Base-by-base conservation (phyloP, 1,284 basidiomycete species). In the Cutaneotrichosporon spelunceum region DNA sequence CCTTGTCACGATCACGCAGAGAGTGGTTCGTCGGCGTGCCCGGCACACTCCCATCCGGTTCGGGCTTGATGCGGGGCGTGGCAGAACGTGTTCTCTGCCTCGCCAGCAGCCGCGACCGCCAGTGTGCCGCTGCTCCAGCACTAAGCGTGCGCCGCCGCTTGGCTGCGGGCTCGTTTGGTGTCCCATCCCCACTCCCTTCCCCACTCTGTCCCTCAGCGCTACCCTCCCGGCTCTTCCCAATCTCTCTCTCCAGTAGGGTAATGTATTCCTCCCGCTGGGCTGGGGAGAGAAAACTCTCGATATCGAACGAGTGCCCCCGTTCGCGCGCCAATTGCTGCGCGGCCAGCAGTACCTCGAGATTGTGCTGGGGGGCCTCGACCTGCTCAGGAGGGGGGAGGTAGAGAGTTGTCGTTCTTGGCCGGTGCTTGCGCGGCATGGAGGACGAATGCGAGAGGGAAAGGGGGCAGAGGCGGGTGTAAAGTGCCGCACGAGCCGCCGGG, bases 281-380 rank as follows among this genome's bases (percentile, higher is more conserved):
- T 1, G 66, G 67, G 3, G 59, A 47, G 33, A 75, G 60, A 36
- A 73, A 72, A 5, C 68, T 60, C 53, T 73, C 70, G 26, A 75
- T 68, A 65, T 75, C 72, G 53, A 75, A 70, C n/a, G 58, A 59
- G 30, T 71, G 65, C 3, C 72, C 72, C 10, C 63, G 59, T 21
- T 65, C 57, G 14, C 59, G 53, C 4, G 74, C 74, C 26, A 74
- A 62, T 29, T 71, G 63, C 61, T 72, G 69, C 5, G 74, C 72
- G 50, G 70, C 54, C 10, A 75, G 49, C 44, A 75, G 56, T 1
- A 75, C 74, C 24, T 72, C 68, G 27, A 75, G 61, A 9, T 48
- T 57, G 34, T 11, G 34, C 16, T 27, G 27, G 36, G 44, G 44
- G 14, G 47, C 44, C n/a, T 45, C n/a, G 36, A 26, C 30, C 27